Percentiles rank a stretch among this genome's conserved stretches.
Conservation (phyloP, 148 eudicot species). For the Nepenthes mirabilis region DNA sequence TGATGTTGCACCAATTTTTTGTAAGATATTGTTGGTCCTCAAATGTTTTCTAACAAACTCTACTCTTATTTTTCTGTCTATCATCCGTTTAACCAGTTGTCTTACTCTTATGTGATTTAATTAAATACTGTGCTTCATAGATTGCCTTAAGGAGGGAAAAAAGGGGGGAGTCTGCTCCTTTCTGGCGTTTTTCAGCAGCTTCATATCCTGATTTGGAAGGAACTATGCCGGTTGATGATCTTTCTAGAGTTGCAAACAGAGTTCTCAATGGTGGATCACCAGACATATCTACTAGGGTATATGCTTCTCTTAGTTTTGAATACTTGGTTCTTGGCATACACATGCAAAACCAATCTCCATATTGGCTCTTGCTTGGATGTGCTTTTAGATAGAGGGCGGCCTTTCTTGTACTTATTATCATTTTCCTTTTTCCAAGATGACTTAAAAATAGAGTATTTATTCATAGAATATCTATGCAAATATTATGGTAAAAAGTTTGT, state of each 20-base stretch:
- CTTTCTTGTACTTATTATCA: too few species aligned
- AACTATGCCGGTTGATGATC: conserved; percentile 18
- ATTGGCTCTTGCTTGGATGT: background rate
- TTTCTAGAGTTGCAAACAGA: conserved; percentile 11
- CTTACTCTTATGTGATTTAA: background rate
- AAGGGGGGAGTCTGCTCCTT: conserved; percentile 81
- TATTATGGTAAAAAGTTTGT: too few species aligned
- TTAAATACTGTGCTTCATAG: conserved; percentile 16
- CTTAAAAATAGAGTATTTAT: too few species aligned
- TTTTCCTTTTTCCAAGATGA: too few species aligned
- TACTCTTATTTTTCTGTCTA: background rate
- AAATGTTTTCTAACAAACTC: background rate
- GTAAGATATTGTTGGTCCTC: too few species aligned
- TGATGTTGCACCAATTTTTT: too few species aligned
- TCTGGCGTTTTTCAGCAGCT: conserved; percentile 90
- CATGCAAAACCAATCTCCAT: background rate
- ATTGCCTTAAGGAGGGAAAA: conserved; percentile 87
- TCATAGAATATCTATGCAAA: too few species aligned
- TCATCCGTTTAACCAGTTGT: background rate
- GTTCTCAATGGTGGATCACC: conserved; percentile 18
- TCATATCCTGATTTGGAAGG: conserved; percentile 82
- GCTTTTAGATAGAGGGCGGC: too few species aligned
- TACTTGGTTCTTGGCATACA: background rate
- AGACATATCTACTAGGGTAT: conserved; percentile 30
- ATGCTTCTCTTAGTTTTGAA: conserved; percentile 1